Evolutionary conservation across 768 basidiomycete species (phyloP).

Genomic region (Agaricus subrufescens): DNA sequence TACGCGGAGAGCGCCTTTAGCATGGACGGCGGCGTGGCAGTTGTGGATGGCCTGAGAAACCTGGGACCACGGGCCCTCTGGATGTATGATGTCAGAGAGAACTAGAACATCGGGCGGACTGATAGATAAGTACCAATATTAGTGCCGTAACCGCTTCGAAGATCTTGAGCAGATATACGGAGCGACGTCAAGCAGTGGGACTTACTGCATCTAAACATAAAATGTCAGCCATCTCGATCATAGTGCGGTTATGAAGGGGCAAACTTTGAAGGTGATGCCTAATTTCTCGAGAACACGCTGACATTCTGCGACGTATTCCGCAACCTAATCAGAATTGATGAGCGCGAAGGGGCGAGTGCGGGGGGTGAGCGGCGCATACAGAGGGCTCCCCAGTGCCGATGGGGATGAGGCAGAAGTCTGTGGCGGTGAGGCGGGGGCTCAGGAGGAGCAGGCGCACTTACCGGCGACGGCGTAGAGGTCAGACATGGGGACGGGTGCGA

Average conservation of each 20-base stretch:
- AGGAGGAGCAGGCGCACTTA: constrained; percentile 16
- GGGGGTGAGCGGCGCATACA: constrained; percentile 26
- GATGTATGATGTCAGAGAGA: neutral
- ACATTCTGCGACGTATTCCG: constrained; percentile 76
- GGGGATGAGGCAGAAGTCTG: constrained; percentile 88
- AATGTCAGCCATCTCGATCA: constrained; percentile 9
- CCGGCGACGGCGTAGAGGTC: constrained; percentile 81
- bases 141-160: constrained; percentile 80
- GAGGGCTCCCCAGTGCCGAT: constrained; percentile 75
- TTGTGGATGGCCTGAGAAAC: constrained; percentile 87
- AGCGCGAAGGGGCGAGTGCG: constrained; percentile 10
- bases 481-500: constrained; percentile 14
- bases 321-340: constrained; percentile 42
- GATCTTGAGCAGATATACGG: neutral
- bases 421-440: constrained; percentile 1
- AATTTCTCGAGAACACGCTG: constrained; percentile 79
- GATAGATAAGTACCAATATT: constrained; percentile 56
- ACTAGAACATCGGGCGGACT: neutral
- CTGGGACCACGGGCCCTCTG: constrained; percentile 81
- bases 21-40: constrained; percentile 85
- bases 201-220: constrained; percentile 62
- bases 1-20: constrained; percentile 65
- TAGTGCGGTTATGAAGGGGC: constrained; percentile 3
- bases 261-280: constrained; percentile 77
- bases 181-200: constrained; percentile 1